Conservation (phyloP, 2,329 filamentous ascomycete species). For the Dichotomopilus funicola region DNA sequence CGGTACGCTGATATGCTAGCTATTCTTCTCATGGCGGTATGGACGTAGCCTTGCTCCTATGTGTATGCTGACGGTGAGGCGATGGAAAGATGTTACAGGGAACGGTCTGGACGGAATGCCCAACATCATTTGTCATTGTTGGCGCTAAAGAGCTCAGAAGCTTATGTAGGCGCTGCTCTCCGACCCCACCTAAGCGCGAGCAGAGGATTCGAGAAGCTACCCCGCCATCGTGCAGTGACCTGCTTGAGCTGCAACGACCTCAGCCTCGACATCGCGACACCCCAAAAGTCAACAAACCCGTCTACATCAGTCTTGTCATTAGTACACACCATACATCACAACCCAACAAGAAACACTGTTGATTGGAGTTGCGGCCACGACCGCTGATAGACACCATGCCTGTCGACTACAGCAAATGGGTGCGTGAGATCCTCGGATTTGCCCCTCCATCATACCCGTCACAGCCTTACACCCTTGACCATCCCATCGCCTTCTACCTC, state of each 20-base stretch:
- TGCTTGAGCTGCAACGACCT: neutral
- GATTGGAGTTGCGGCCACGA: neutral
- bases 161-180: slow-evolving; percentile 6
- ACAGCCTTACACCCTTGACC: no score
- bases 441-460: no score
- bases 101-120: no score
- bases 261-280: neutral
- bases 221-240: slow-evolving; percentile 12
- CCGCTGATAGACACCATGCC: slow-evolving; percentile 35
- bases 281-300: neutral
- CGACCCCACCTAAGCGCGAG: slow-evolving; percentile 14
- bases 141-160: neutral
- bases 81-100: no score
- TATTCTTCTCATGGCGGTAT: no score
- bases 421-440: slow-evolving; percentile 27
- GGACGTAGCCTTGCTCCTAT: no score
- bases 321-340: neutral
- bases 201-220: slow-evolving; percentile 21
- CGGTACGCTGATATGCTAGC: no score
- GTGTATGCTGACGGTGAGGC: no score
- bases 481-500: neutral
- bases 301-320: neutral
- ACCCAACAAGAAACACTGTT: neutral
- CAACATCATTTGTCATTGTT: no score
- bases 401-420: slow-evolving; percentile 59